Conservation (phyloP, 371 early-diverging fungal species). For the Mortierella sp. region DNA sequence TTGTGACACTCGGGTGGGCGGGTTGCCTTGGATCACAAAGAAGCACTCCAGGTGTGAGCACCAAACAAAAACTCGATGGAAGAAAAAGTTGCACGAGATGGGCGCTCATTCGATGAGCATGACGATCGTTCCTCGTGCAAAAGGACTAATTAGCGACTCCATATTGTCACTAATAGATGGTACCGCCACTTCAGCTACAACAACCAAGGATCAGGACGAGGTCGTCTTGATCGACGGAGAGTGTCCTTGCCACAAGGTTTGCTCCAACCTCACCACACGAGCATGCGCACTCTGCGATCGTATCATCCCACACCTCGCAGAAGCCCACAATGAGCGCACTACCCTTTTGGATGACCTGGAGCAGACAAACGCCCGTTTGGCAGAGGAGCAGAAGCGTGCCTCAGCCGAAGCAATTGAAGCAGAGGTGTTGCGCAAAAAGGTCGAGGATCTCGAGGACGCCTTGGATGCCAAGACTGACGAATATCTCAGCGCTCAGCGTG, state of each 20-base stretch:
- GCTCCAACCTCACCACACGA: constrained; percentile 24
- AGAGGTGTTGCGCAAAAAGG: constrained; percentile 54
- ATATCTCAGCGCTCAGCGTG: constrained; percentile 61
- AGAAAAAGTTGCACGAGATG: background rate
- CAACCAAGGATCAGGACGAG: constrained; percentile 27
- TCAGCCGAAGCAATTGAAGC: constrained; percentile 59
- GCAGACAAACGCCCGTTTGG: constrained; percentile 55
- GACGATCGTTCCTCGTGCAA: background rate
- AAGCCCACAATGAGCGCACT: constrained; percentile 59
- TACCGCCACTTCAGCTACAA: constrained; percentile 11
- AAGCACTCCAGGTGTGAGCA: background rate
- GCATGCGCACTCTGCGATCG: constrained; percentile 64
- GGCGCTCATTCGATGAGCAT: too few species aligned
- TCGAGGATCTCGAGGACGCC: constrained; percentile 59
- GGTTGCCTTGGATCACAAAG: constrained; percentile 8
- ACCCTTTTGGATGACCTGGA: constrained; percentile 60
- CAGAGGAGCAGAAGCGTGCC: constrained; percentile 60
- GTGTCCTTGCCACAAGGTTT: constrained; percentile 35
- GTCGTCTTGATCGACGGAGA: constrained; percentile 38
- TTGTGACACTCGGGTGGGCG: constrained; percentile 19
- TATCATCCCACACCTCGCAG: constrained; percentile 63
- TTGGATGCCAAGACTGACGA: constrained; percentile 61
- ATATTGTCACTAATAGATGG: constrained; percentile 4
- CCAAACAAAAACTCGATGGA: constrained; percentile 4
- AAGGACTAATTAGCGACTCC: background rate